Evolutionary conservation across 768 basidiomycete species (phyloP).

Genomic region (Amanita rubescens): DNA sequence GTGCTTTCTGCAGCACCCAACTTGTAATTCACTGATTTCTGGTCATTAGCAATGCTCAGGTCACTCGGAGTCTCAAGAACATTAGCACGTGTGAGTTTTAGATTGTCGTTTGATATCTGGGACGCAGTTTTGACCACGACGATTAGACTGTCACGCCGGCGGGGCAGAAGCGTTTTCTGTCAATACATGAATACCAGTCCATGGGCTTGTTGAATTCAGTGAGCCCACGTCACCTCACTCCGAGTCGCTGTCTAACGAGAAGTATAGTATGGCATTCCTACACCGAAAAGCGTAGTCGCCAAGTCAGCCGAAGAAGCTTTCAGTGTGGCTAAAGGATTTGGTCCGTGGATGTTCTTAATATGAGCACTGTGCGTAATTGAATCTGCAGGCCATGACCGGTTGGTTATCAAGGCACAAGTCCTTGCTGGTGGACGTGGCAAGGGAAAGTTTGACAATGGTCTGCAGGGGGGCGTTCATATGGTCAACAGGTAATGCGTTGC

Average conservation of each 20-base stretch:
- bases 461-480: conserved; percentile 97
- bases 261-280: conserved; percentile 85
- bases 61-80: conserved; percentile 58
- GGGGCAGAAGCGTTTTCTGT: conserved; percentile 85
- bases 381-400: conserved; percentile 54
- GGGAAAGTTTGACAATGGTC: conserved; percentile 91
- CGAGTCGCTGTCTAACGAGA: neutral
- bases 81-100: conserved; percentile 60
- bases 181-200: conserved; percentile 98
- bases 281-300: conserved; percentile 85
- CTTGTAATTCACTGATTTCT: conserved; percentile 10
- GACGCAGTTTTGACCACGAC: conserved; percentile 7
- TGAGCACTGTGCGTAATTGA: conserved; percentile 2
- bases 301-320: conserved; percentile 86
- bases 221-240: conserved; percentile 9
- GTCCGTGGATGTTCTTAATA: conserved; percentile 32
- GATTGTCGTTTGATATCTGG: conserved; percentile 7
- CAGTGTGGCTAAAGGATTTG: conserved; percentile 83
- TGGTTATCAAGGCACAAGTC: conserved; percentile 98
- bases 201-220: conserved; percentile 93
- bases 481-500: conserved; percentile 58
- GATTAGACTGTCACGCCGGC: conserved; percentile 52
- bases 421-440: conserved; percentile 98
- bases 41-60: conserved; percentile 49
- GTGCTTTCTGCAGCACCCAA: neutral